Conservation (phyloP, 768 basidiomycete genomes). For the Neoboletus subvelutipes region DNA sequence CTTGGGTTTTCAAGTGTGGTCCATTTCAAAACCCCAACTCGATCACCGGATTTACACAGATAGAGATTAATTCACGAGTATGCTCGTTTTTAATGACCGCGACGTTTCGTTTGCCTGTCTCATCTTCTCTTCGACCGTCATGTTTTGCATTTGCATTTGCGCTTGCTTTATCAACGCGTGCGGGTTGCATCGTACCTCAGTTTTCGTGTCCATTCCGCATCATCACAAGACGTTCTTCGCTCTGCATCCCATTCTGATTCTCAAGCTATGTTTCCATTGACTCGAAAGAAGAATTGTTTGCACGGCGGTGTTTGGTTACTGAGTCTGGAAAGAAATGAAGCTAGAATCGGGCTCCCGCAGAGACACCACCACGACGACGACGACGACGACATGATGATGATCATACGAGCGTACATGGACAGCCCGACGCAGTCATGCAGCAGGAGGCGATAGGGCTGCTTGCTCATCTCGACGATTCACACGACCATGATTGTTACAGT, state of each 20-base stretch:
- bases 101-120: neutral
- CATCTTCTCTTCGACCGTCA: neutral
- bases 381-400: too few species aligned
- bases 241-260: slow-evolving; percentile 1
- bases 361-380: too few species aligned
- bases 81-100: neutral
- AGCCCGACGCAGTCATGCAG: neutral
- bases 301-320: neutral
- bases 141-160: slow-evolving; percentile 1
- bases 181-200: neutral
- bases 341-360: neutral
- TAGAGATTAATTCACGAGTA: neutral
- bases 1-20: neutral
- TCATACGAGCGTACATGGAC: neutral
- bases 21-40: neutral
- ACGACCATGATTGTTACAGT: neutral
- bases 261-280: neutral
- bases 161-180: neutral
- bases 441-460: too few species aligned
- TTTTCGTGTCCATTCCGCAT: slow-evolving; percentile 7
- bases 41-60: neutral
- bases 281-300: neutral
- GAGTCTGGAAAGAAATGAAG: neutral
- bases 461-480: neutral
- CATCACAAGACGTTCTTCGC: neutral